Conservation (phyloP, 495 filamentous ascomycete species). For the Lichenothelia convexa region DNA sequence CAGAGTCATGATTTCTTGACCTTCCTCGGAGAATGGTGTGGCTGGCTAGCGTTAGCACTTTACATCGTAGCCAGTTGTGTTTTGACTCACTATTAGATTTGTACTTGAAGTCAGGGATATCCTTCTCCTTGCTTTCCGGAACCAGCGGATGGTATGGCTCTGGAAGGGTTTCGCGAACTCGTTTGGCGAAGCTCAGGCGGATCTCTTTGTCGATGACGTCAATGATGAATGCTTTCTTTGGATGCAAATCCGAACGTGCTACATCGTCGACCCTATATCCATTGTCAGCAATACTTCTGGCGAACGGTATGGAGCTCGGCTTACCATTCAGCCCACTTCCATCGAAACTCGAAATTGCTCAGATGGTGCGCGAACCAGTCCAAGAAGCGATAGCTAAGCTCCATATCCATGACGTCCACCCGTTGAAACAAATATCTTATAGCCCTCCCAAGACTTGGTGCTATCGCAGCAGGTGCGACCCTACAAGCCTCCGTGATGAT, state of each 20-base stretch:
- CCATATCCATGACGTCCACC: slow-evolving; percentile 64
- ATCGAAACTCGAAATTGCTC: slow-evolving; percentile 97
- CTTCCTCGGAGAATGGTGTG: slow-evolving; percentile 65
- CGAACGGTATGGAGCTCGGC: slow-evolving; percentile 12
- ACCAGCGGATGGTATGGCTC: slow-evolving; percentile 71
- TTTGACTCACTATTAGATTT: slow-evolving; percentile 46
- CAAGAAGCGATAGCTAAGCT: slow-evolving; percentile 70
- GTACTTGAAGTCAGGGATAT: slow-evolving; percentile 90
- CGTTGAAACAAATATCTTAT: slow-evolving; percentile 81
- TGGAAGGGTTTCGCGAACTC: slow-evolving; percentile 84
- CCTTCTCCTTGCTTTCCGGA: slow-evolving; percentile 72
- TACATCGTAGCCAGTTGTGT: neutral
- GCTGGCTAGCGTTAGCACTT: slow-evolving; percentile 26
- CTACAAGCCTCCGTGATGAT: slow-evolving; percentile 91
- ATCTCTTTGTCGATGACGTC: slow-evolving; percentile 94
- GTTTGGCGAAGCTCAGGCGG: slow-evolving; percentile 83
- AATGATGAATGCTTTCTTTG: slow-evolving; percentile 79
- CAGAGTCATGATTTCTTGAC: slow-evolving; percentile 55
- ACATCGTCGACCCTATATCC: slow-evolving; percentile 57
- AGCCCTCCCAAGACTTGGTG: slow-evolving; percentile 83
- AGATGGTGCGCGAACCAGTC: slow-evolving; percentile 98
- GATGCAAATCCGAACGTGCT: slow-evolving; percentile 53
- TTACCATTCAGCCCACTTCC: slow-evolving; percentile 98
- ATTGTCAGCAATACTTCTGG: neutral
- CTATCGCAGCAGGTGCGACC: slow-evolving; percentile 83